A percentile compares a stretch with the other conserved stretches of the same genome.
Evolutionary conservation across 768 basidiomycete genomes (phyloP).

Genomic region (Boletus fagicola): DNA sequence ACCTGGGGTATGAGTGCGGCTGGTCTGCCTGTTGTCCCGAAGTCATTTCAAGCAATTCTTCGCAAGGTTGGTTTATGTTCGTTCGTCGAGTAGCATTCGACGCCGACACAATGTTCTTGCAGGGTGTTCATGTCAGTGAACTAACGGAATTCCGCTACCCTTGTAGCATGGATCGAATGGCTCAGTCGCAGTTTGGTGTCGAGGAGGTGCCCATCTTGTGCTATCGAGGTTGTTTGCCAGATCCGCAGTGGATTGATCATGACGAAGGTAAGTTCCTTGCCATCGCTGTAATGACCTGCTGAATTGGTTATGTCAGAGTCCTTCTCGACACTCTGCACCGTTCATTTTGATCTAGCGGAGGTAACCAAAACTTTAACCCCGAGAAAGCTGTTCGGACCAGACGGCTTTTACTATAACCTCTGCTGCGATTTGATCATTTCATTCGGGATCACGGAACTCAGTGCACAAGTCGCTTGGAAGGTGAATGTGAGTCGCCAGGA

Average conservation of each 20-base stretch:
- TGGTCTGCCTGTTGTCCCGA: constrained; percentile 6
- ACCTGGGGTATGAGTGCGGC: constrained; percentile 1
- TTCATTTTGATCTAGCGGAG: constrained; percentile 8
- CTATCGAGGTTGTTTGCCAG: constrained; percentile 10
- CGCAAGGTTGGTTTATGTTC: constrained; percentile 1
- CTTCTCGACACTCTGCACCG: constrained; percentile 14
- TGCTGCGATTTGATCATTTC: constrained; percentile 11
- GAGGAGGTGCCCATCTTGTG: constrained; percentile 1
- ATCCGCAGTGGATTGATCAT: constrained; percentile 14
- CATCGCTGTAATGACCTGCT: background rate
- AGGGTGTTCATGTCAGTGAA: constrained; percentile 14
- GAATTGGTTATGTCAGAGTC: constrained; percentile 1
- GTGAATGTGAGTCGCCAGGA: constrained; percentile 3
- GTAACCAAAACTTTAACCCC: constrained; percentile 1
- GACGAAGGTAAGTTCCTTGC: background rate
- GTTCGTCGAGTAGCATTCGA: background rate
- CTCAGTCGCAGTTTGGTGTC: constrained; percentile 1
- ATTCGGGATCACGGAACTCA: constrained; percentile 29
- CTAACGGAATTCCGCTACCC: constrained; percentile 14
- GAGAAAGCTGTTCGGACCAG: background rate
- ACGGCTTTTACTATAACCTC: constrained; percentile 7
- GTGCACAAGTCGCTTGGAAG: constrained; percentile 13
- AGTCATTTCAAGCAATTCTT: constrained; percentile 6
- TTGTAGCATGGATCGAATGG: background rate
- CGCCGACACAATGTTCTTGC: background rate